Percentiles rank a stretch among this genome's conserved stretches.
These are phyloP conservation scores for Cladophialophora yegresii DNA, from an alignment of 2,329 filamentous ascomycete genomes.

Conservation along the genomic window DNA sequence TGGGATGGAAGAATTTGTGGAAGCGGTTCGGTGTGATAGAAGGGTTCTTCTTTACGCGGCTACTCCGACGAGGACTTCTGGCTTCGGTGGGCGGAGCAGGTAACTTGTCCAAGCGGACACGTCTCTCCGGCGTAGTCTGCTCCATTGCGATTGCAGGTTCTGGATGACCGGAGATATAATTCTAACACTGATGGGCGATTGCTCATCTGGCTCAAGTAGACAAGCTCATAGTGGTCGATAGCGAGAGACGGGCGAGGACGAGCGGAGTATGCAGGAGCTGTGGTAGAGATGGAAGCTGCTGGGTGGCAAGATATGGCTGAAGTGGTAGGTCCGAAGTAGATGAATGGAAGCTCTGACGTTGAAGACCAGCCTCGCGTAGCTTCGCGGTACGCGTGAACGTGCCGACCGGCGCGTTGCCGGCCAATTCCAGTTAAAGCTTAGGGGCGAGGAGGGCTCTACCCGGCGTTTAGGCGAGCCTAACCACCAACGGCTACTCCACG, in stretches of 20 bases:
- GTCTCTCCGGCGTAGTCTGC: conserved; percentile 29
- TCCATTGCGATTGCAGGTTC: conserved; percentile 27
- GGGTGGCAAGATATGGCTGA: not conserved
- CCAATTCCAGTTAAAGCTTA: not conserved
- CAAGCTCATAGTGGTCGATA: not conserved
- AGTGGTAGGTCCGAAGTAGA: not conserved
- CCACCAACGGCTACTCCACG: not conserved
- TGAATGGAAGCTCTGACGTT: not conserved
- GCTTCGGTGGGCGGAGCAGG: conserved; percentile 19
- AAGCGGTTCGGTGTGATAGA: conserved; percentile 56
- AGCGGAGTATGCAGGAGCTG: not conserved
- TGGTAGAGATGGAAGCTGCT: not conserved
- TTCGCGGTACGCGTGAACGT: not conserved
- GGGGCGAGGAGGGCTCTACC: not conserved
- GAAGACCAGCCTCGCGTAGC: not conserved
- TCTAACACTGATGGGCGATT: not conserved
- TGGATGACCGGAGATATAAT: not conserved
- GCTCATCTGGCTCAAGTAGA: not conserved
- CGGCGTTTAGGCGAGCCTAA: not conserved
- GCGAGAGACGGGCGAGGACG: not conserved
- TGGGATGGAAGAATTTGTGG: conserved; percentile 54
- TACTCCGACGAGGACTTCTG: conserved; percentile 37
- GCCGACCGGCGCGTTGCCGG: not conserved
- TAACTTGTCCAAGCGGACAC: conserved; percentile 25
- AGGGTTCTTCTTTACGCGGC: conserved; percentile 47